These are phyloP conservation scores for Cryptococcus sp. DNA, from an alignment of 1,284 basidiomycete species.

Conservation along the genomic window DNA sequence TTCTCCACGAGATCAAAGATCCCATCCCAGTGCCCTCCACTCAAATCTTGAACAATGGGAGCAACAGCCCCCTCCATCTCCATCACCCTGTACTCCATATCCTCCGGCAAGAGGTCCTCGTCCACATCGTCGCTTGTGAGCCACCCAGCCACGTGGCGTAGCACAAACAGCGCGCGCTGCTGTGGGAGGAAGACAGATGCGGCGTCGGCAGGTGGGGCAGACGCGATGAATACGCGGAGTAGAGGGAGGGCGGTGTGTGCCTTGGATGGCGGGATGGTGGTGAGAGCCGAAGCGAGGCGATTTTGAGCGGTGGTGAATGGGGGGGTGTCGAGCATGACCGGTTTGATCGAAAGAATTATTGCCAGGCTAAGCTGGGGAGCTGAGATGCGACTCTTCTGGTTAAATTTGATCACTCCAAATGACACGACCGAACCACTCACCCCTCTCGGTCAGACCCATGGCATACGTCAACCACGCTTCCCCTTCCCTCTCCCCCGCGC, in stretches of 20 bases:
- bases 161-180: constrained; percentile 80
- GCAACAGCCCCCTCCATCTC: constrained; percentile 71
- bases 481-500: constrained; percentile 61
- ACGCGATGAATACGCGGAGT: constrained; percentile 68
- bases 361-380: constrained; percentile 66
- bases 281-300: constrained; percentile 74
- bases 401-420: neutral
- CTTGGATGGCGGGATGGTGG: constrained; percentile 60
- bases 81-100: constrained; percentile 73
- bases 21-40: constrained; percentile 87
- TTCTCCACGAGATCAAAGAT: constrained; percentile 86
- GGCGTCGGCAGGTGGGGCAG: constrained; percentile 73
- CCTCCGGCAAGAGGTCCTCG: constrained; percentile 59
- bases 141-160: constrained; percentile 84
- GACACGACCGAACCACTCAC: constrained; percentile 50
- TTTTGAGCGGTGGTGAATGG: constrained; percentile 80
- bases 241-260: constrained; percentile 62
- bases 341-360: constrained; percentile 62
- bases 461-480: constrained; percentile 72
- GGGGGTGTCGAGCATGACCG: constrained; percentile 64
- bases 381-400: constrained; percentile 35
- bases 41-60: constrained; percentile 82
- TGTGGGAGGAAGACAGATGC: constrained; percentile 83
- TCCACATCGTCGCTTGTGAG: constrained; percentile 69
- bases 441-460: constrained; percentile 59